A percentile compares a stretch with the other conserved stretches of the same genome.
phyloP scores from a whole-genome alignment of 23 red algal species.

The Gracilariopsis chorda region DNA sequence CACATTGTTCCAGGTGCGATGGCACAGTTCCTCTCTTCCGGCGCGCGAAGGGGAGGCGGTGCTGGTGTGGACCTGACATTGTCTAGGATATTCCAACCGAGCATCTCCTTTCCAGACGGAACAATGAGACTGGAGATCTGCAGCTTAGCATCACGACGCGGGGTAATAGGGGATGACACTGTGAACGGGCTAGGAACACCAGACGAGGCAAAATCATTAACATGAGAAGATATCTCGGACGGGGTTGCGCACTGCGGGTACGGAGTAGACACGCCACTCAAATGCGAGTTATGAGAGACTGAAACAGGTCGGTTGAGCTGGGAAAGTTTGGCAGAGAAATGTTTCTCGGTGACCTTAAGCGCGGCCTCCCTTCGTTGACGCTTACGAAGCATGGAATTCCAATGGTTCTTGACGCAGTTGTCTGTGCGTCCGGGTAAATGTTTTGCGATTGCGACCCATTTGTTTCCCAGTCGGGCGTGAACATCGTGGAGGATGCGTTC shows the following conservation, averaged over 20 bases:
- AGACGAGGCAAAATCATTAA: constrained; percentile 28
- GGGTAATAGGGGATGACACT: constrained; percentile 53
- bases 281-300: background rate
- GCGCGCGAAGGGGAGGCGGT: background rate
- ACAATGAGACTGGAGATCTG: constrained; percentile 48
- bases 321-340: background rate
- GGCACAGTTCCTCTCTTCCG: no score
- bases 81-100: background rate
- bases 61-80: background rate
- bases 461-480: constrained; percentile 78
- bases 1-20: no score
- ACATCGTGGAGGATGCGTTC: constrained; percentile 68
- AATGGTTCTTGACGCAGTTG: constrained; percentile 97
- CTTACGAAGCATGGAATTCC: constrained; percentile 82
- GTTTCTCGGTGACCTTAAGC: constrained; percentile 1
- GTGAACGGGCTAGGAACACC: constrained; percentile 52
- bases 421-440: constrained; percentile 91
- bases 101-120: background rate
- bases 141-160: constrained; percentile 40
- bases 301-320: background rate
- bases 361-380: constrained; percentile 62
- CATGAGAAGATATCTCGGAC: constrained; percentile 34
- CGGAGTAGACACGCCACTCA: background rate
- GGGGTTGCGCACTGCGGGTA: constrained; percentile 16
- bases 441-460: constrained; percentile 88